Conservation (phyloP, 495 filamentous ascomycete species). For the Choiromyces venosus region DNA sequence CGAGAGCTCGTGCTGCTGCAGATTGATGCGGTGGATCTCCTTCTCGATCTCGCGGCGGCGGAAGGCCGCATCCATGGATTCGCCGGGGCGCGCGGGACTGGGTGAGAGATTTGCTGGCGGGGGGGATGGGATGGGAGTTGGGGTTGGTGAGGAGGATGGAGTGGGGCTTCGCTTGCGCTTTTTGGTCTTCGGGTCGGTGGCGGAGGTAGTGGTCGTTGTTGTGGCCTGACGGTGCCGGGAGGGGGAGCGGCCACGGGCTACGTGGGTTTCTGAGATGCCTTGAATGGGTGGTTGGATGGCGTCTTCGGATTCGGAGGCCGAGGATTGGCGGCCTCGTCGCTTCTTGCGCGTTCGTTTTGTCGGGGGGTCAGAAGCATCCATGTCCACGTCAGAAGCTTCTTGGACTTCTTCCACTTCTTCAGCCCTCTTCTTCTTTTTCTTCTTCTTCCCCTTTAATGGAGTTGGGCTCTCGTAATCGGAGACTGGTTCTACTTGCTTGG, state of each 20-base stretch:
- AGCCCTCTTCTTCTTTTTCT: neutral
- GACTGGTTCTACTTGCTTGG: neutral
- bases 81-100: neutral
- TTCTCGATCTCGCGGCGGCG: neutral
- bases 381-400: neutral
- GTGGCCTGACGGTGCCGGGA: neutral
- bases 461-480: neutral
- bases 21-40: neutral
- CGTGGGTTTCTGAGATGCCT: neutral
- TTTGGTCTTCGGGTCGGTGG: neutral
- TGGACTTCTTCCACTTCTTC: neutral
- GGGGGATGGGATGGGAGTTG: neutral
- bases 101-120: neutral
- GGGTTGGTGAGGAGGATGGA: neutral
- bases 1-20: neutral
- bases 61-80: neutral
- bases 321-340: neutral
- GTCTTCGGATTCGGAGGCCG: neutral
- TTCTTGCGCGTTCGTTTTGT: neutral
- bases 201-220: neutral
- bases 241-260: neutral
- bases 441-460: neutral
- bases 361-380: neutral
- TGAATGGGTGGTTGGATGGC: neutral
- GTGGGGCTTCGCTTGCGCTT: neutral